Evolutionary conservation across 768 basidiomycete genomes (phyloP).

Genomic region (Naganishia onofrii): DNA sequence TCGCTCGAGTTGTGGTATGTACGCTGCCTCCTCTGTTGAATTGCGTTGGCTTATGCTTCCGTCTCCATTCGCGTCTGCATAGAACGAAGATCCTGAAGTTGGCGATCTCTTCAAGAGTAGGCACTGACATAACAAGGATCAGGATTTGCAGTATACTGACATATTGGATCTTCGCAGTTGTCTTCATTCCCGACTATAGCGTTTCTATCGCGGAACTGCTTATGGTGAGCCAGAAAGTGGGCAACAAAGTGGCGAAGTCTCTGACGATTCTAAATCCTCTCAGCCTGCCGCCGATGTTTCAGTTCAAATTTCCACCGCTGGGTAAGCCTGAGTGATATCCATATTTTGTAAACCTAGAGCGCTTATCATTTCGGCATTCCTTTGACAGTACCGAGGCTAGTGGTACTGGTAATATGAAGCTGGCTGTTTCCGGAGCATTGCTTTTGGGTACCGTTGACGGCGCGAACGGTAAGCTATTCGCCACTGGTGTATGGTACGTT

Average conservation of each 20-base stretch:
- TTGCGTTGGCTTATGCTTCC: no score
- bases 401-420: constrained; percentile 55
- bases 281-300: constrained; percentile 81
- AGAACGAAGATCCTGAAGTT: constrained; percentile 76
- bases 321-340: constrained; percentile 63
- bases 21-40: not conserved
- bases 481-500: not conserved
- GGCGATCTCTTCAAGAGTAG: constrained; percentile 64
- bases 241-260: not conserved
- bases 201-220: constrained; percentile 53
- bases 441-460: constrained; percentile 83
- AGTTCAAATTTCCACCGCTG: constrained; percentile 96
- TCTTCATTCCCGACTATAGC: constrained; percentile 91
- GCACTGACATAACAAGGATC: not conserved
- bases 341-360: constrained; percentile 51
- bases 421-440: constrained; percentile 85
- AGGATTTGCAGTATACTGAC: not conserved
- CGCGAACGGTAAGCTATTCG: constrained; percentile 62
- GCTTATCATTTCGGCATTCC: constrained; percentile 57
- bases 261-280: not conserved
- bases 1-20: constrained; percentile 65
- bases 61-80: not conserved
- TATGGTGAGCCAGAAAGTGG: constrained; percentile 29
- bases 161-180: constrained; percentile 54
- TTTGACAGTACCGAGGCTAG: constrained; percentile 60